phyloP scores from a whole-genome alignment of 1,139 yeast species.

The Eremothecium cymbalariae region DNA sequence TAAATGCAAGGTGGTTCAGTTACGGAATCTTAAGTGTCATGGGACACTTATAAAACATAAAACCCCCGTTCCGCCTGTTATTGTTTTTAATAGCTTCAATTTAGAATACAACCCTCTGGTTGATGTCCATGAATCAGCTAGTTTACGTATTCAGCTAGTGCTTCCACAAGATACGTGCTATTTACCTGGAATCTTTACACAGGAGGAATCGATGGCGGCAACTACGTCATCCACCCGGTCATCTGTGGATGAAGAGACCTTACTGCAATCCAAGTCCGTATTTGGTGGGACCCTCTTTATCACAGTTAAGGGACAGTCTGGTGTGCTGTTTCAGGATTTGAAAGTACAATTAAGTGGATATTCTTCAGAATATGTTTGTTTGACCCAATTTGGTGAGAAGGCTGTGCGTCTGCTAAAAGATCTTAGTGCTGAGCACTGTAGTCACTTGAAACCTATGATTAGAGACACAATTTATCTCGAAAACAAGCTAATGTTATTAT shows the following conservation, averaged over 20 bases:
- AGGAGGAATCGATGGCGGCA: slow-evolving; percentile 3
- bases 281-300: slow-evolving; percentile 10
- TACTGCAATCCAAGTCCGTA: slow-evolving; percentile 4
- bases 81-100: slow-evolving; percentile 11
- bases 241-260: slow-evolving; percentile 5
- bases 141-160: slow-evolving; percentile 7
- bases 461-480: slow-evolving; percentile 10
- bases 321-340: slow-evolving; percentile 8
- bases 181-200: slow-evolving; percentile 8
- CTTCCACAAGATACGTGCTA: slow-evolving; percentile 8
- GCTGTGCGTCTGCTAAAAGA: slow-evolving; percentile 4
- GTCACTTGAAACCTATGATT: slow-evolving; percentile 9
- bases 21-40: slow-evolving; percentile 6
- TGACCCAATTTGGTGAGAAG: slow-evolving; percentile 3
- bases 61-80: slow-evolving; percentile 6
- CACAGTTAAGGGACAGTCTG: slow-evolving; percentile 9
- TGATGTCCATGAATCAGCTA: slow-evolving; percentile 9
- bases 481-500: slow-evolving; percentile 7
- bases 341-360: slow-evolving; percentile 11
- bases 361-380: slow-evolving; percentile 9
- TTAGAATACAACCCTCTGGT: slow-evolving; percentile 5
- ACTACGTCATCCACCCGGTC: neutral
- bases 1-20: slow-evolving; percentile 4
- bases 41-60: slow-evolving; percentile 10
- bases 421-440: neutral